Conservation (phyloP, 2,329 filamentous ascomycete genomes). For the Fusarium kyushuense region DNA sequence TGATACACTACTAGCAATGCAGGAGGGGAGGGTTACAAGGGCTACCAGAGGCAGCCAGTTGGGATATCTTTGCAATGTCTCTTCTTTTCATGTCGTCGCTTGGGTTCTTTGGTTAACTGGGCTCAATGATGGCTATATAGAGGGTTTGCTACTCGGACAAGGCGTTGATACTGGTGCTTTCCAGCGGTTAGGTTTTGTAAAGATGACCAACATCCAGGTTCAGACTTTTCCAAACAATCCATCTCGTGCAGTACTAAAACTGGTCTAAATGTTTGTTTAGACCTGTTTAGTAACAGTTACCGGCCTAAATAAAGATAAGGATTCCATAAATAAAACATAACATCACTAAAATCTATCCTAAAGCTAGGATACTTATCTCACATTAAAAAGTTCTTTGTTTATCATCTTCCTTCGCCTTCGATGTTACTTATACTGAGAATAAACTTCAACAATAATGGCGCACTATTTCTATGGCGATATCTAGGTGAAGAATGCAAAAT, state of each 20-base stretch:
- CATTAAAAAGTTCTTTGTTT: too few relatives aligned
- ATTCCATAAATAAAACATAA: too few relatives aligned
- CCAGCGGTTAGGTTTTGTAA: neutral
- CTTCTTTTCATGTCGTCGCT: neutral
- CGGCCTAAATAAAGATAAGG: too few relatives aligned
- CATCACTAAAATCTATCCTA: too few relatives aligned
- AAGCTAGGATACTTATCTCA: too few relatives aligned
- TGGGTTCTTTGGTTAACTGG: neutral
- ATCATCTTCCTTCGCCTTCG: too few relatives aligned
- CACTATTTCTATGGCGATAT: too few relatives aligned
- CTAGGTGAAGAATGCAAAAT: too few relatives aligned
- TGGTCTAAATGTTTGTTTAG: neutral
- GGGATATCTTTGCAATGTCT: neutral
- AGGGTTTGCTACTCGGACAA: neutral
- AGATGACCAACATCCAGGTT: neutral
- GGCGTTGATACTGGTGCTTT: neutral
- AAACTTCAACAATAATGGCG: too few relatives aligned
- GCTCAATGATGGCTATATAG: fast-evolving
- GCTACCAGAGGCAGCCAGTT: neutral
- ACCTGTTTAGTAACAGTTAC: too few relatives aligned
- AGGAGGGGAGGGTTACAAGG: neutral
- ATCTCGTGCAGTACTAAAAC: neutral
- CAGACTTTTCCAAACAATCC: neutral
- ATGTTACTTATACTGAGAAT: too few relatives aligned
- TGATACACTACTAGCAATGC: neutral